A percentile compares a stretch with the other conserved stretches of the same genome.
phyloP scores from a whole-genome alignment of 495 filamentous ascomycete species.

The Cenococcum geophilum region DNA sequence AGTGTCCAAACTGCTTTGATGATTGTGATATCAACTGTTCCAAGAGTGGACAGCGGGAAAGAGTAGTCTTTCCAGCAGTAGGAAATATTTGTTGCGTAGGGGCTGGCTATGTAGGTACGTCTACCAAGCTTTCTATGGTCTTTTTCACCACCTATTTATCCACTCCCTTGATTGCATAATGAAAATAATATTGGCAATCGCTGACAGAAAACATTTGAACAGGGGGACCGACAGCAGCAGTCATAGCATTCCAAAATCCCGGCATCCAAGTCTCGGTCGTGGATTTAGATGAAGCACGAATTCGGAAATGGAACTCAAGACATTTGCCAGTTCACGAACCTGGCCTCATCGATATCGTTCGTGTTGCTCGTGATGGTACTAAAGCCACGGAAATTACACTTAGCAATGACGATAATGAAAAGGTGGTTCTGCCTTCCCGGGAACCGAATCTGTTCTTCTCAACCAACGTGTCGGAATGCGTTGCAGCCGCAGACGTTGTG shows the following conservation, averaged over 20 bases:
- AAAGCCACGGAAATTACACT: neutral
- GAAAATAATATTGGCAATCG: neutral
- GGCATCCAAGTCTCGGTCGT: neutral
- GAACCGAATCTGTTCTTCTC: slow-evolving; percentile 6
- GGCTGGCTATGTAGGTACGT: neutral
- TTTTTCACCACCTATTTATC: neutral
- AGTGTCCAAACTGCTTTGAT: neutral
- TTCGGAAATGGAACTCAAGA: slow-evolving; percentile 1
- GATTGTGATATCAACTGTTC: neutral
- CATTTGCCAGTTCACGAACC: slow-evolving; percentile 1
- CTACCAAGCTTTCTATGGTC: neutral
- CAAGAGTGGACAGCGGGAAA: neutral
- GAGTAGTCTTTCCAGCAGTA: neutral
- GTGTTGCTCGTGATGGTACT: neutral
- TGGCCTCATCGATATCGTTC: slow-evolving; percentile 1
- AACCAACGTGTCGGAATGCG: neutral
- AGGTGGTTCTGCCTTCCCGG: neutral
- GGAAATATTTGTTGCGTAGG: slow-evolving; percentile 4
- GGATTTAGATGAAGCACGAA: slow-evolving; percentile 1
- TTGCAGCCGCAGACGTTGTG: slow-evolving; percentile 7
- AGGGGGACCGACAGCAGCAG: neutral
- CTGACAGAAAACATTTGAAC: neutral
- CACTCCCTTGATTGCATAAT: no score
- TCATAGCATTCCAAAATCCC: slow-evolving; percentile 3
- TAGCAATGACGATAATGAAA: neutral